Evolutionary conservation across 345 rosid species (phyloP).

Genomic region (Aquilaria sinensis): DNA sequence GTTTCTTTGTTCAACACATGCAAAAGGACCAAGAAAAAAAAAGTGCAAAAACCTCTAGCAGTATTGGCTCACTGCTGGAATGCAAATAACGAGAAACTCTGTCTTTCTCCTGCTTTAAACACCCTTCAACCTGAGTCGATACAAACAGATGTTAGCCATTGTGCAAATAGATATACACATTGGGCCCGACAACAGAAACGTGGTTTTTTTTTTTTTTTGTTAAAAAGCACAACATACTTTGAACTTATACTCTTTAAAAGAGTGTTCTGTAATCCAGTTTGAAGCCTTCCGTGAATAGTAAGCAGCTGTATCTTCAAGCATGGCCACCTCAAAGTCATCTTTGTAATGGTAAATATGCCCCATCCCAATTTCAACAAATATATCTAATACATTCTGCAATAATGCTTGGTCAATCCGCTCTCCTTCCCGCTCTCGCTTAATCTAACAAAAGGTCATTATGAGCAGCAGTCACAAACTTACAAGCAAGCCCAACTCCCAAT

Average conservation of each 20-base stretch:
- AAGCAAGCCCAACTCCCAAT: not conserved
- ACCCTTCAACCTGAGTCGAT: slow-evolving; percentile 49
- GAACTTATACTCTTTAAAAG: slow-evolving; percentile 59
- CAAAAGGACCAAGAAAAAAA: not conserved
- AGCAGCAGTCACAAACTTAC: not conserved
- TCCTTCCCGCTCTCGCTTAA: slow-evolving; percentile 63
- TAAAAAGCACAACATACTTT: slow-evolving; percentile 24
- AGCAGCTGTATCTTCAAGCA: slow-evolving; percentile 50
- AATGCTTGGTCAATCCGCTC: slow-evolving; percentile 66
- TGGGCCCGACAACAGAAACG: slow-evolving; percentile 1
- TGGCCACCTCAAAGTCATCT: slow-evolving; percentile 46
- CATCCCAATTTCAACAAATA: slow-evolving; percentile 71
- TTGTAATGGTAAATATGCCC: slow-evolving; percentile 42
- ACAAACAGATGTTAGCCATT: slow-evolving; percentile 11
- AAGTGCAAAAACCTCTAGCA: slow-evolving; percentile 46
- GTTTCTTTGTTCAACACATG: not conserved
- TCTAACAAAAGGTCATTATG: slow-evolving; percentile 22
- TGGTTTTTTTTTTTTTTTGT: too few relatives aligned
- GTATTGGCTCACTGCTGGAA: slow-evolving; percentile 42
- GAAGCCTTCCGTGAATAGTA: slow-evolving; percentile 70
- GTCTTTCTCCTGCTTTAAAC: slow-evolving; percentile 53
- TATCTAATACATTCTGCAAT: slow-evolving; percentile 56
- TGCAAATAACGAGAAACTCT: slow-evolving; percentile 59
- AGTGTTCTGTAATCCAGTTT: slow-evolving; percentile 60
- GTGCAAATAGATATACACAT: not conserved